Evolutionary conservation across 1,139 yeast species (phyloP), one percentile per base, ranked within the genome.

Genomic region (Hanseniaspora uvarum): DNA sequence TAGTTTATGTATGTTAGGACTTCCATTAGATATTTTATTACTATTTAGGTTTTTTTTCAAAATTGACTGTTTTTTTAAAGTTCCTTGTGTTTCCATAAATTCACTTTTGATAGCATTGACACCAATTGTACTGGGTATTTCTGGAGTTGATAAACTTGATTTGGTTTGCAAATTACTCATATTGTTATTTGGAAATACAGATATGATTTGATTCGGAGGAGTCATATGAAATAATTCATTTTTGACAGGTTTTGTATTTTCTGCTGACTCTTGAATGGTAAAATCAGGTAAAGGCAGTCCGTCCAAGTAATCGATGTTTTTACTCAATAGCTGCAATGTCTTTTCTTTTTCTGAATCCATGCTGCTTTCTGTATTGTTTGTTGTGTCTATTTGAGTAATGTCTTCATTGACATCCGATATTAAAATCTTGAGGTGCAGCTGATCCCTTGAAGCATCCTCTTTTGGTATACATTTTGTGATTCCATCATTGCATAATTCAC

Each of bases 261-360:
- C 28, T 6, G 14, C 28, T 16, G 43, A 21, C 1, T 39, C 43
- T n/a, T 39, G 18, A 23, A 28, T 24, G 14, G 10, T 31, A 40
- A 41, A 41, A n/a, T 49, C 45, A 34, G 53, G 53, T 2, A 24
- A 23, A 7, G 53, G 53, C 14, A 49, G 23, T 19, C 53, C 53
- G 6, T 49, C 31, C 14, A 49, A 21, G 28, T 41, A 49, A 11
- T 49, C 16, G 6, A 38, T 34, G 14, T 46, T 21, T 18, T 46
- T 30, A 28, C 7, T 30, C 6, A 41, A 12, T 7, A 41, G 24
- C 7, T 41, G 23, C 24, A 41, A 28, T 18, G 46, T 41, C 28
- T 41, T 28, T 28, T 41, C 24, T 19, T 28, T 28, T 12, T 30
- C 34, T 41, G 16, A 18, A n/a, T 39, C 31, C 19, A 41, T 11